Evolutionary conservation across 768 basidiomycete species (phyloP).

Genomic region (Podaxis mareebaensis): DNA sequence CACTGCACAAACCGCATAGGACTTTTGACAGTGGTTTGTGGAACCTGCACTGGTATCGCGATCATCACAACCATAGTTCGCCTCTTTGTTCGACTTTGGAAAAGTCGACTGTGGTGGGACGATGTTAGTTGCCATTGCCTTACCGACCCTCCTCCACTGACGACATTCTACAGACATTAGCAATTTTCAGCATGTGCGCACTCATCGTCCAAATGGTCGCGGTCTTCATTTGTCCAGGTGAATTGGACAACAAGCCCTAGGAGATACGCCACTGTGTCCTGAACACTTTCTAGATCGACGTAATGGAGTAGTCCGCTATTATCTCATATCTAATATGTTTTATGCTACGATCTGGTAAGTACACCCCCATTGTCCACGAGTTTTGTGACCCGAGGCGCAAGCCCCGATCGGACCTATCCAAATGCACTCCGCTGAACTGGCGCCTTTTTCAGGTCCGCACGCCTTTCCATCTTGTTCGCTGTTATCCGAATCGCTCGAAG

Average conservation of each 20-base stretch:
- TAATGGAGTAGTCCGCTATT: slow-evolving; percentile 29
- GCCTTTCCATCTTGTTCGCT: slow-evolving; percentile 33
- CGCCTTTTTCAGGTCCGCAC: slow-evolving; percentile 1
- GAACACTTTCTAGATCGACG: not conserved
- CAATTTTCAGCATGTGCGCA: not conserved
- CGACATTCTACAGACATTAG: not conserved
- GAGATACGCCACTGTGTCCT: not conserved
- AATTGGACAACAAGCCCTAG: slow-evolving; percentile 14
- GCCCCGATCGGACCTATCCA: slow-evolving; percentile 41
- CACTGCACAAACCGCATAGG: not conserved
- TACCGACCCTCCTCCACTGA: not conserved
- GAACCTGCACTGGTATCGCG: slow-evolving; percentile 32
- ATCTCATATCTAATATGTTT: slow-evolving; percentile 37
- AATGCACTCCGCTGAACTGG: not conserved
- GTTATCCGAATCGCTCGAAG: slow-evolving; percentile 49
- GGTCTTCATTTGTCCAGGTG: not conserved
- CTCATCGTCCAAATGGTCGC: not conserved
- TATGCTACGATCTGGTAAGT: slow-evolving; percentile 40
- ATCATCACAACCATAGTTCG: slow-evolving; percentile 31
- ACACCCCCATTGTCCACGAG: not conserved
- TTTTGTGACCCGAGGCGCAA: slow-evolving; percentile 35
- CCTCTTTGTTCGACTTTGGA: slow-evolving; percentile 28
- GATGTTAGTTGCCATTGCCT: slow-evolving; percentile 27
- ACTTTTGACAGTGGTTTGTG: not conserved
- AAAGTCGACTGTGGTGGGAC: slow-evolving; percentile 31